phyloP scores from a whole-genome alignment of 2,329 filamentous ascomycete species.

The Apiospora saccharicola region DNA sequence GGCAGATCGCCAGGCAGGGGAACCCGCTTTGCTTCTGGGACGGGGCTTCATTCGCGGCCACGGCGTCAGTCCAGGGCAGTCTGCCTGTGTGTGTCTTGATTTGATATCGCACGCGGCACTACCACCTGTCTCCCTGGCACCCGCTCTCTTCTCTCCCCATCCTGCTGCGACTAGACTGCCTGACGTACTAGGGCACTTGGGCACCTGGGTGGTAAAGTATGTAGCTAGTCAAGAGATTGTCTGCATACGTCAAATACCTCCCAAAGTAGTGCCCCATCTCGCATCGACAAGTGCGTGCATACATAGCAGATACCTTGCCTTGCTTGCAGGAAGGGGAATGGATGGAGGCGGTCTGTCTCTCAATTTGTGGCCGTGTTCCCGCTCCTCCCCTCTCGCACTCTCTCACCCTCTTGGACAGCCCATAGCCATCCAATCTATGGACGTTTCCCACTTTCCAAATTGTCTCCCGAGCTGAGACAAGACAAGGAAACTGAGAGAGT shows the following conservation, averaged over 20 bases:
- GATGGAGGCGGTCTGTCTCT: conserved; percentile 13
- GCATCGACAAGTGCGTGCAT: conserved; percentile 9
- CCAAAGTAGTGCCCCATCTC: not conserved
- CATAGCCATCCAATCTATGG: conserved; percentile 1
- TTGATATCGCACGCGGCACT: not conserved
- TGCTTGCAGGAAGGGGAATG: not conserved
- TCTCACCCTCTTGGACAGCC: not conserved
- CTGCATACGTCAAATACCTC: conserved; percentile 11
- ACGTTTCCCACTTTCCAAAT: not conserved
- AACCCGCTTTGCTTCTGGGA: conserved; percentile 16
- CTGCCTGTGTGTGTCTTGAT: not conserved
- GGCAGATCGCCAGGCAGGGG: not conserved
- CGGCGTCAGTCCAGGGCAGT: not conserved
- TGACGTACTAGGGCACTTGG: not conserved
- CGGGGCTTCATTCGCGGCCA: conserved; percentile 12
- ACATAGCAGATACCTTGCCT: not conserved
- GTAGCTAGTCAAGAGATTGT: not conserved
- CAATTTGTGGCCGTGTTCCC: not conserved
- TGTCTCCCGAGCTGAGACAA: conserved; percentile 1
- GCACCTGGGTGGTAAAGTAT: not conserved
- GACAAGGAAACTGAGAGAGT: not conserved
- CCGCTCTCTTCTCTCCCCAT: not conserved
- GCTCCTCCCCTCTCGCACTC: conserved; percentile 14
- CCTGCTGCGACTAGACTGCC: not conserved
- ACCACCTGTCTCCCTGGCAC: not conserved